These are phyloP conservation scores for Stellera chamaejasme DNA, from an alignment of 345 rosid genomes.

Conservation along the genomic window DNA sequence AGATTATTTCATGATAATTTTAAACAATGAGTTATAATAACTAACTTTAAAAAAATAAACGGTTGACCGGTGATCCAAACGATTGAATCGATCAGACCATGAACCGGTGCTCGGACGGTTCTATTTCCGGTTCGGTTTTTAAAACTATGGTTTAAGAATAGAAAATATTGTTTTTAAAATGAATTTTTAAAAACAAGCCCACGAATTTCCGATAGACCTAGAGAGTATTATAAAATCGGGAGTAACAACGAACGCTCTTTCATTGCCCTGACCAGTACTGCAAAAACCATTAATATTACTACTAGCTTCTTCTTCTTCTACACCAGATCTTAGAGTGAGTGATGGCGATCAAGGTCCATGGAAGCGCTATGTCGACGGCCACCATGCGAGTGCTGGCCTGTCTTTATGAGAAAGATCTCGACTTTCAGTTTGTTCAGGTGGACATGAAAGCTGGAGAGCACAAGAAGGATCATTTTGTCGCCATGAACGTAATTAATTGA, in stretches of 20 bases:
- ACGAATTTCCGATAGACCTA: too few relatives aligned
- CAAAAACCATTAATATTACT: not conserved
- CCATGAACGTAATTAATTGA: constrained; percentile 43
- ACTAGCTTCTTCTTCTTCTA: not conserved
- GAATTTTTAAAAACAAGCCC: too few relatives aligned
- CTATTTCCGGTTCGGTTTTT: too few relatives aligned
- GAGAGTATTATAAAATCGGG: too few relatives aligned
- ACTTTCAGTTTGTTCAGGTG: constrained; percentile 40
- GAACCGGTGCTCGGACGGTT: too few relatives aligned
- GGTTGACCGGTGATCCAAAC: too few relatives aligned
- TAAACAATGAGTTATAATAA: too few relatives aligned
- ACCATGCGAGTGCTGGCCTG: constrained; percentile 36
- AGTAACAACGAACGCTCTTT: not conserved
- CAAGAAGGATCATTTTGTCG: constrained; percentile 40
- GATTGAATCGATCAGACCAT: too few relatives aligned
- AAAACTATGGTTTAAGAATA: too few relatives aligned
- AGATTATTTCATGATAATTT: too few relatives aligned
- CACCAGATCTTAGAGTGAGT: not conserved
- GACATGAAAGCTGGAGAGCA: constrained; percentile 50
- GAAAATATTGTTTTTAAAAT: too few relatives aligned
- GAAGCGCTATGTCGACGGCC: constrained; percentile 34
- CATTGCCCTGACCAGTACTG: not conserved
- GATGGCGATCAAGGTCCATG: constrained; percentile 43
- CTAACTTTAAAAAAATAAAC: too few relatives aligned
- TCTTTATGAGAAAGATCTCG: constrained; percentile 57